Evolutionary conservation across 106 monocot species (phyloP).

Genomic region (Amphibolis antarctica): DNA sequence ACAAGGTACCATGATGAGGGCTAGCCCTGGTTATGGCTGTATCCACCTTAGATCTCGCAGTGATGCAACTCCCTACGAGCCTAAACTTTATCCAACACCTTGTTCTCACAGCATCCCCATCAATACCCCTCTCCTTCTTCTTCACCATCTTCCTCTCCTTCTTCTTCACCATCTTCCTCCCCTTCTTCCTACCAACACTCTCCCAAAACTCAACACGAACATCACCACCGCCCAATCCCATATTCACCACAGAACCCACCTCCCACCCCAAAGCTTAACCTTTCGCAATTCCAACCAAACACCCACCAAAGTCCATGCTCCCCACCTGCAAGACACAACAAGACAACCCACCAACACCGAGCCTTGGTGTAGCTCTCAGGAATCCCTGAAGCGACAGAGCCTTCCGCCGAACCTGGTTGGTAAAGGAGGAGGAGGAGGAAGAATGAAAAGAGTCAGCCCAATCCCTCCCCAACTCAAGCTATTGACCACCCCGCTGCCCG

Average conservation of each 20-base stretch:
- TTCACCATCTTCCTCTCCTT: background rate
- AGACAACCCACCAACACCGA: background rate
- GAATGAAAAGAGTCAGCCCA: too few relatives aligned
- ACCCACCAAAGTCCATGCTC: too few relatives aligned
- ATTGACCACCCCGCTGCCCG: background rate
- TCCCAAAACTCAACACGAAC: conserved; percentile 20
- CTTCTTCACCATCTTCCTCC: background rate
- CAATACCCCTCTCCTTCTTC: conserved; percentile 5
- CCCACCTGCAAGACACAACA: too few relatives aligned
- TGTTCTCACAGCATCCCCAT: conserved; percentile 6
- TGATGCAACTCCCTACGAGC: conserved; percentile 54
- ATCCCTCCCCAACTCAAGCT: background rate
- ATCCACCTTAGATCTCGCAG: conserved; percentile 75
- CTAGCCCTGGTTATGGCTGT: conserved; percentile 43
- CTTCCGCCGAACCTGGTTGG: background rate
- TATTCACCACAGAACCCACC: background rate
- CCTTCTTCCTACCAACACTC: conserved; percentile 12
- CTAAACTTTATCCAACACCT: conserved; percentile 71
- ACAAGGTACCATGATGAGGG: conserved; percentile 35
- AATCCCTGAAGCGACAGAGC: background rate
- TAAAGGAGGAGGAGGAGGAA: too few relatives aligned
- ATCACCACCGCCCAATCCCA: conserved; percentile 35
- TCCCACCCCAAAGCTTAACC: background rate
- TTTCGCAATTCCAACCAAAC: background rate
- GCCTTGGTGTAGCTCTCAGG: background rate